Conservation (phyloP, 257 asterid species). For the Fraxinus pennsylvanica region DNA sequence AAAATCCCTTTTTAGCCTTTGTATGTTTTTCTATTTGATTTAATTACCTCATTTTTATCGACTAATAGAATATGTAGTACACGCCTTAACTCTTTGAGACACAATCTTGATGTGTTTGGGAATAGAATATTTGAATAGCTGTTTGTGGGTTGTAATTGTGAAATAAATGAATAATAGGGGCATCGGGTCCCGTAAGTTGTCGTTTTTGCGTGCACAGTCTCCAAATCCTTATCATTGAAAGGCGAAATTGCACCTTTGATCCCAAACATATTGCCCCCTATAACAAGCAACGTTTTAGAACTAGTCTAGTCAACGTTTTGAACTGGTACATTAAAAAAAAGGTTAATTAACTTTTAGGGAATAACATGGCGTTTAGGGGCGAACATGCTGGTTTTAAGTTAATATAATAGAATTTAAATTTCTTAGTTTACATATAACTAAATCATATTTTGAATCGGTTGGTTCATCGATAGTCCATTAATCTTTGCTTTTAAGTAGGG, state of each 20-base stretch:
- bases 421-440: not conserved
- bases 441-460: too few species aligned
- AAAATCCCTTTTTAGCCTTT: not conserved
- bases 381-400: not conserved
- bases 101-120: not conserved
- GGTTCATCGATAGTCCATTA: too few species aligned
- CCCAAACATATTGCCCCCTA: not conserved
- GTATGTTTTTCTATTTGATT: not conserved
- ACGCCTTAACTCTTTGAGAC: too few species aligned
- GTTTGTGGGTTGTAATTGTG: not conserved
- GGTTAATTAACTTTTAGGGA: too few species aligned
- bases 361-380: not conserved
- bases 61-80: too few species aligned
- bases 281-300: not conserved
- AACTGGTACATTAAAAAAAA: too few species aligned
- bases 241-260: not conserved
- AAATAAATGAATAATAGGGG: not conserved
- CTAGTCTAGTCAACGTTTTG: not conserved
- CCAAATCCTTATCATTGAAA: not conserved
- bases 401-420: too few species aligned
- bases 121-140: not conserved
- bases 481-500: too few species aligned
- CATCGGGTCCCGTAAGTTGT: not conserved
- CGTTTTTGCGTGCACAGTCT: conserved; percentile 38
- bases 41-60: too few species aligned